These are phyloP conservation scores for Russula sp. DNA, from an alignment of 768 basidiomycete species.

Conservation along the genomic window DNA sequence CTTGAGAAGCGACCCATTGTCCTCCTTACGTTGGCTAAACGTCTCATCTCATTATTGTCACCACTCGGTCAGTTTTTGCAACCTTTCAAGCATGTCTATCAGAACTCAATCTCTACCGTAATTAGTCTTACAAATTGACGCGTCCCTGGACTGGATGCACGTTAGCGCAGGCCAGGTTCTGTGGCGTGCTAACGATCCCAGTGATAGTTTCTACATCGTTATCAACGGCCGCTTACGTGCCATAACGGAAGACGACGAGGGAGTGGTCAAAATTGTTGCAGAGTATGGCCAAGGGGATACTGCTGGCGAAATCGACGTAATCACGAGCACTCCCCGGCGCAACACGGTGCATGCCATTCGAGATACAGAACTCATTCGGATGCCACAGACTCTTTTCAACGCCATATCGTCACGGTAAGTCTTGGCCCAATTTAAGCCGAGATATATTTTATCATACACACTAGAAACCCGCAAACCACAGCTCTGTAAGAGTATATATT, in stretches of 20 bases:
- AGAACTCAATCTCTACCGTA: neutral
- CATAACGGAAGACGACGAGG: conserved; percentile 74
- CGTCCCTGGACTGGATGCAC: conserved; percentile 97
- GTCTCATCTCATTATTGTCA: conserved; percentile 91
- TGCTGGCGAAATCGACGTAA: conserved; percentile 96
- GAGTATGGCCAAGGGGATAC: conserved; percentile 98
- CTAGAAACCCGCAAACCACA: conserved; percentile 79
- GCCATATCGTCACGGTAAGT: conserved; percentile 83
- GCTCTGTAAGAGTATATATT: conserved; percentile 57
- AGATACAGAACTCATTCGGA: conserved; percentile 93
- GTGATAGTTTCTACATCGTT: conserved; percentile 97
- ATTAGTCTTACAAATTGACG: conserved; percentile 92
- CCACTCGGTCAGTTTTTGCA: conserved; percentile 64
- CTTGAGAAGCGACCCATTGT: conserved; percentile 95
- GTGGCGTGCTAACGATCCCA: conserved; percentile 86
- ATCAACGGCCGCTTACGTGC: conserved; percentile 95
- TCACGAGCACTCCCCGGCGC: conserved; percentile 81
- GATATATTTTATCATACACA: conserved; percentile 12
- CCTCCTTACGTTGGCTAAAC: conserved; percentile 89
- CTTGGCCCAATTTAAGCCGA: neutral
- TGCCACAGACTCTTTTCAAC: conserved; percentile 97
- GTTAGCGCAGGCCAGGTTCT: conserved; percentile 92
- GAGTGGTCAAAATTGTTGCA: conserved; percentile 75
- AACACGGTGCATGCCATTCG: conserved; percentile 97
- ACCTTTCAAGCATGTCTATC: neutral